A percentile compares a stretch with the other conserved stretches of the same genome.
Evolutionary conservation across 2,329 filamentous ascomycete species (phyloP).

Genomic region (Neofusicoccum sp.): DNA sequence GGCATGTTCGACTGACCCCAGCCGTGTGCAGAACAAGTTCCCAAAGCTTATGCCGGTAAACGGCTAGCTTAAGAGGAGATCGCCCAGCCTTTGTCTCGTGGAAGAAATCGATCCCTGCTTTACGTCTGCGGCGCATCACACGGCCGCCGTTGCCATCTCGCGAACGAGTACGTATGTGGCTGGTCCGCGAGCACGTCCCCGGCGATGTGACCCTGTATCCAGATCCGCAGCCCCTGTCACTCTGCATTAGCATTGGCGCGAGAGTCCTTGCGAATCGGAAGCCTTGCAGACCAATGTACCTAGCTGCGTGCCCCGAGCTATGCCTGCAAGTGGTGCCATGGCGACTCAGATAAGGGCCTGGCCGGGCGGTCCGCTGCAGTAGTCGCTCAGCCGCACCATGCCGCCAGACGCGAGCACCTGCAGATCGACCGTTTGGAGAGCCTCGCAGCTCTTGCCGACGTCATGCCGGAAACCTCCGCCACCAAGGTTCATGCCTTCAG

Average conservation of each 20-base stretch:
- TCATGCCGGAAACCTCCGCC: conserved; percentile 1
- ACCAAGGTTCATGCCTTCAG: not conserved
- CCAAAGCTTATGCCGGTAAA: not conserved
- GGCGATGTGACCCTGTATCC: not conserved
- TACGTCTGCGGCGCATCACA: not conserved
- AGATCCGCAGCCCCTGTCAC: not conserved
- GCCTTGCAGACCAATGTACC: not conserved
- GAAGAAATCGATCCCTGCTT: not conserved
- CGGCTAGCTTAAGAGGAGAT: not conserved
- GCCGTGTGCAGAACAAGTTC: not conserved
- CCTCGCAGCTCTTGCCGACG: not conserved
- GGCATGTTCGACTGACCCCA: not conserved
- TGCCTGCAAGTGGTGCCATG: not conserved
- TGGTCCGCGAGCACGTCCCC: not conserved
- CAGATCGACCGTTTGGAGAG: not conserved
- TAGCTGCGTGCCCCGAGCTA: not conserved
- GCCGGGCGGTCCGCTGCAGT: not conserved
- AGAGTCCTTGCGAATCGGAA: not conserved
- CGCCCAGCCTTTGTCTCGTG: no score
- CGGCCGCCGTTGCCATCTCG: not conserved
- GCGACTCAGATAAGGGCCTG: not conserved
- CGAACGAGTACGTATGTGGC: not conserved
- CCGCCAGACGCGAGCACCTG: not conserved
- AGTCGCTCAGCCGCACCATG: not conserved
- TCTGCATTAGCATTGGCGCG: not conserved